Percentiles rank a stretch among this genome's conserved stretches.
Evolutionary conservation across 2,329 filamentous ascomycete genomes (phyloP).

Genomic region (Fonsecaea pedrosoi): DNA sequence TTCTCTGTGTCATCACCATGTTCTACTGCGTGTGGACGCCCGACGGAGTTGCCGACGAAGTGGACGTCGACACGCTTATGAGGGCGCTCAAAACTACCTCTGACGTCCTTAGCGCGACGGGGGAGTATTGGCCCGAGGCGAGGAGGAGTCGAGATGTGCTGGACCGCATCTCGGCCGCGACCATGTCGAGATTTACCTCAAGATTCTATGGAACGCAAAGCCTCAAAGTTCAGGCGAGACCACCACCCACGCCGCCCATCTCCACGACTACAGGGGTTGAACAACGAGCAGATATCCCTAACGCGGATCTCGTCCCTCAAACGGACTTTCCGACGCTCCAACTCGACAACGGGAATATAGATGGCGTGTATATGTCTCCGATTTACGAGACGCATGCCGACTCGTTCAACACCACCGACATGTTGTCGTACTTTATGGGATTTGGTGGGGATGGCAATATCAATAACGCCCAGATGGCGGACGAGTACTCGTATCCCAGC

Average conservation of each 20-base stretch:
- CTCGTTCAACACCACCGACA: slow-evolving; percentile 8
- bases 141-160: slow-evolving; percentile 9
- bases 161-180: slow-evolving; percentile 8
- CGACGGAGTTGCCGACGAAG: slow-evolving; percentile 4
- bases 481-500: background rate
- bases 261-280: background rate
- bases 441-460: background rate
- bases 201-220: background rate
- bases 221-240: background rate
- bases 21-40: slow-evolving; percentile 15
- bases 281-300: background rate
- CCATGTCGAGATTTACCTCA: slow-evolving; percentile 3
- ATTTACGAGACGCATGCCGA: slow-evolving; percentile 1
- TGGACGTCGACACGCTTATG: background rate
- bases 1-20: slow-evolving; percentile 16
- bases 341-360: background rate
- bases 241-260: slow-evolving; percentile 1
- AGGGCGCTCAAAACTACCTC: slow-evolving; percentile 7
- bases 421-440: slow-evolving; percentile 8
- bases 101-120: slow-evolving; percentile 11
- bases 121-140: slow-evolving; percentile 16
- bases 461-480: background rate
- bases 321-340: background rate
- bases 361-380: background rate
- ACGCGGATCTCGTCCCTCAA: background rate